Conservation (phyloP, 1,139 yeast genomes). For the Pneumocystis wakefieldiae region DNA sequence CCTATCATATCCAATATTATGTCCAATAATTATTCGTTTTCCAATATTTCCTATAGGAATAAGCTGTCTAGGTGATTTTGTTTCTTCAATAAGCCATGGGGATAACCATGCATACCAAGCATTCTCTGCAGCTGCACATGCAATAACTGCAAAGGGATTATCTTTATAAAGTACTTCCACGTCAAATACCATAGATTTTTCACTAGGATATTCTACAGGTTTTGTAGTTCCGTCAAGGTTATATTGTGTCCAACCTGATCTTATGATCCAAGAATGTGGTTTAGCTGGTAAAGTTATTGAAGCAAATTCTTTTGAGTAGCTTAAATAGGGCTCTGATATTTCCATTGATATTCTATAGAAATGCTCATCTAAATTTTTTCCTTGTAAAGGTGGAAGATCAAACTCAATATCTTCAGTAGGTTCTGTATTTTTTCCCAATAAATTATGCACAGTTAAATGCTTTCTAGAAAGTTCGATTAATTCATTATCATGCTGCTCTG, state of each 20-base stretch:
- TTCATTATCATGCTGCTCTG: constrained; percentile 19
- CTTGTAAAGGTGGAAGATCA: constrained; percentile 53
- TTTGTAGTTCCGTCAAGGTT: constrained; percentile 4
- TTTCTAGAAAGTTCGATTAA: constrained; percentile 43
- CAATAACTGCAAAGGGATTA: constrained; percentile 62
- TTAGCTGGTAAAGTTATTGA: constrained; percentile 28
- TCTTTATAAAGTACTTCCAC: constrained; percentile 73
- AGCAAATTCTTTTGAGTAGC: constrained; percentile 32
- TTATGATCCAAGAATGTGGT: constrained; percentile 42
- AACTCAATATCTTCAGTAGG: constrained; percentile 47
- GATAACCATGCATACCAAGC: constrained; percentile 98
- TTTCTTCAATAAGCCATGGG: constrained; percentile 52
- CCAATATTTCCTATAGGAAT: constrained; percentile 41
- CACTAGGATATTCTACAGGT: constrained; percentile 36
- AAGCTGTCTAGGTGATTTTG: constrained; percentile 41
- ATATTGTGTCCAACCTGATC: constrained; percentile 78
- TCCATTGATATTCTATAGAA: constrained; percentile 54
- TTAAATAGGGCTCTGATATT: constrained; percentile 47
- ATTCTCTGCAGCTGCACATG: constrained; percentile 57
- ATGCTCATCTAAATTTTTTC: constrained; percentile 65
- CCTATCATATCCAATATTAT: constrained; percentile 81
- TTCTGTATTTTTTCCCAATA: constrained; percentile 71
- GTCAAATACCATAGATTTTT: constrained; percentile 61
- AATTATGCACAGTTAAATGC: constrained; percentile 47
- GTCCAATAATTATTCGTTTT: constrained; percentile 63